Evolutionary conservation across 805 yeast genomes (phyloP).

Genomic region (Phaffomyces opuntiae): DNA sequence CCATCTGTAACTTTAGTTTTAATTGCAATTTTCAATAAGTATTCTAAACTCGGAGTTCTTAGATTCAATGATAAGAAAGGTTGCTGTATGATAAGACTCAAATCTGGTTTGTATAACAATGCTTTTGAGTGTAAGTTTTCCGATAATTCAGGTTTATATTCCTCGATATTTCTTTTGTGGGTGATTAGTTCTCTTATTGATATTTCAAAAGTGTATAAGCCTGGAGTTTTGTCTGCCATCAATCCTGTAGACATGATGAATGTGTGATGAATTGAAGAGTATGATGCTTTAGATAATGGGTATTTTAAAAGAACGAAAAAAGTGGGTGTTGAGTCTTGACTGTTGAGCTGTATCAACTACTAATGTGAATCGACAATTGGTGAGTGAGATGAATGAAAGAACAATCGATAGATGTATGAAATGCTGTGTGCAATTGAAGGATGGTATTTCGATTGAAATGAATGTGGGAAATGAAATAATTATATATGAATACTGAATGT

Average conservation of each 20-base stretch:
- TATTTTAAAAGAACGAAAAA: no score
- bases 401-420: no score
- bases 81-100: slow-evolving; percentile 71
- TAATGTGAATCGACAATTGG: no score
- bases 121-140: slow-evolving; percentile 30
- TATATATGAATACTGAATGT: no score
- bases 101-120: slow-evolving; percentile 41
- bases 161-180: slow-evolving; percentile 40
- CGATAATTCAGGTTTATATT: slow-evolving; percentile 47
- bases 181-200: slow-evolving; percentile 41
- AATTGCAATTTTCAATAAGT: slow-evolving; percentile 63
- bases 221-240: slow-evolving; percentile 20
- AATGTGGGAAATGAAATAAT: no score
- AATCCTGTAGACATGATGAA: slow-evolving; percentile 21
- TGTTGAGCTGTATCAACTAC: no score
- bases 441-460: no score
- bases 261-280: background rate
- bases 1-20: slow-evolving; percentile 60
- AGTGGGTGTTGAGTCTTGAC: no score
- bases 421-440: no score
- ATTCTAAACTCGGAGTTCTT: slow-evolving; percentile 72
- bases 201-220: slow-evolving; percentile 25
- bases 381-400: no score
- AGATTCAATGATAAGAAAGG: slow-evolving; percentile 75
- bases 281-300: background rate